Percentiles rank a stretch among this genome's conserved stretches.
Evolutionary conservation across 371 early-diverging fungal species (phyloP).

Genomic region (Mucor indicus): DNA sequence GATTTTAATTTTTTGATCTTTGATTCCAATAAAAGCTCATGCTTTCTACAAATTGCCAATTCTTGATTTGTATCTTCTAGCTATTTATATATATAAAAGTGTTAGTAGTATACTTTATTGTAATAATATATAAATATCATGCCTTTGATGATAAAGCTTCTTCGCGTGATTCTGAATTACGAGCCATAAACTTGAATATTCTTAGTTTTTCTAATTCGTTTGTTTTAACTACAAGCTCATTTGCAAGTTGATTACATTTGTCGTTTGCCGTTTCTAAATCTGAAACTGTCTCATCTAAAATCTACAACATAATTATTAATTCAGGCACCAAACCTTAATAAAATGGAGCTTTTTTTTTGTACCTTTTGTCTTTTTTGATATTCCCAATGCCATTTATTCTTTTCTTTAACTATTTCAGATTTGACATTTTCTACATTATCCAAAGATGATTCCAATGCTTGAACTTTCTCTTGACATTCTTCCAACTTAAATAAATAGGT

Average conservation of each 20-base stretch:
- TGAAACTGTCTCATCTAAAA: conserved; percentile 25
- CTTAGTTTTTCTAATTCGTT: conserved; percentile 28
- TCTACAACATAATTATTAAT: conserved; percentile 15
- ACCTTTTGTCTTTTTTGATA: conserved; percentile 39
- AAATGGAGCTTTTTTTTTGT: neutral
- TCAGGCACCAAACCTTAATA: neutral
- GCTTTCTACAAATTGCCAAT: conserved; percentile 23
- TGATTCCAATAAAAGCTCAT: conserved; percentile 31
- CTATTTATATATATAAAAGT: conserved; percentile 3
- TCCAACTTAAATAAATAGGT: conserved; percentile 22
- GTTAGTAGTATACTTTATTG: too few species aligned
- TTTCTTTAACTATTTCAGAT: conserved; percentile 22
- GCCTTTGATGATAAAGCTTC: conserved; percentile 29
- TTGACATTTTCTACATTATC: conserved; percentile 25
- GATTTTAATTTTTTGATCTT: conserved; percentile 29
- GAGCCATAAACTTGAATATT: conserved; percentile 21
- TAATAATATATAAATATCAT: too few species aligned
- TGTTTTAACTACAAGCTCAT: conserved; percentile 17
- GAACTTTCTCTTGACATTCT: conserved; percentile 21
- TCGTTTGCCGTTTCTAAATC: conserved; percentile 30
- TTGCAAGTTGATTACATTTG: conserved; percentile 21
- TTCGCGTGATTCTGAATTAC: conserved; percentile 28
- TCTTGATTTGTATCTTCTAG: conserved; percentile 44
- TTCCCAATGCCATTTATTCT: conserved; percentile 28
- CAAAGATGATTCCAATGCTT: conserved; percentile 17